Base-by-base conservation (phyloP, 2,329 filamentous ascomycete genomes). In the Beauveria australis region DNA sequence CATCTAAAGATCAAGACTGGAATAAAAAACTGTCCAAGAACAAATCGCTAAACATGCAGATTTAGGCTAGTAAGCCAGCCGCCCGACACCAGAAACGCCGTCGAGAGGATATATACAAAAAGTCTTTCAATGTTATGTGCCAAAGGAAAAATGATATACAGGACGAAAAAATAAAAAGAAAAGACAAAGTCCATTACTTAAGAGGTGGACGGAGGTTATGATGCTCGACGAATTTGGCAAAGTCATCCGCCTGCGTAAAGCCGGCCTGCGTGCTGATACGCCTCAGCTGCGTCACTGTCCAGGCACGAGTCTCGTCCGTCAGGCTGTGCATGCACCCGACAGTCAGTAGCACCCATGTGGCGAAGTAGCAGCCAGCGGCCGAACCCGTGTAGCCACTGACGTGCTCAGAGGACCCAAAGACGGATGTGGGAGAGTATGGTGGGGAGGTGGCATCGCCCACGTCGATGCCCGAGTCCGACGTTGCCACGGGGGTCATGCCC, bases 251-350 rank as follows among this genome's bases (percentile, higher is more conserved):
- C 19, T 58, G 54, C 19, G 54, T 59, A 33, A 62, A 52, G 37
- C 60, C 60, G 43, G 54, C 43, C 37, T 62, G 41, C 33, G 60
- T 48, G 55, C 60, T 58, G 22, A 62, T 59, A 28, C 48, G 55
- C 49, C 40, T 53, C 10, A 62, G 55, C 33, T 62, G 54, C 19
- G 24, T 55, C 12, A 62, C 60, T 5, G 54, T 59, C 60, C 60
- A 62, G 9, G 60, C 60, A 14, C 60, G 54, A 18, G 54, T 62
- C 48, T 58, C 60, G 14, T 62, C 60, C 33, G 54, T 58, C 18
- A 62, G 51, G 51, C 54, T 62, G 49, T 62, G 60, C 60, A 62
- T 62, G 49, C 60, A 62, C 24, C 60, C 60, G 8, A 62, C 55
- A 6, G 55, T 62, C 10, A 58, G 30, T 8, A 62, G 55, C 48